Conservation (phyloP, 306 rosid species). For the Biancaea sappan region DNA sequence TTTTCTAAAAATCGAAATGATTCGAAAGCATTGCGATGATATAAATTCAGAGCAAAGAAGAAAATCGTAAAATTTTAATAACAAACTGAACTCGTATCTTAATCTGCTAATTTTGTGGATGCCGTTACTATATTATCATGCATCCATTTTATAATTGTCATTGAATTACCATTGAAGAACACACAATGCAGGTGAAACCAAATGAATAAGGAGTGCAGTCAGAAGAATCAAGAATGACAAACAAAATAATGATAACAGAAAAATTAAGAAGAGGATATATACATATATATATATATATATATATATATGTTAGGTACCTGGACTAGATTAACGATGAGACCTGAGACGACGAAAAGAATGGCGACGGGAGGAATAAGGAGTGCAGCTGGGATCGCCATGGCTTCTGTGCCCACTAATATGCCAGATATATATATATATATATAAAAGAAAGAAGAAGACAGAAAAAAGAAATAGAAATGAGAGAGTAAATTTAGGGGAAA, state of each 20-base stretch:
- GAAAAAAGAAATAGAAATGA: background rate
- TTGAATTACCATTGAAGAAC: background rate
- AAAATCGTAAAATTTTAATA: no score
- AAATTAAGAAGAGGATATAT: background rate
- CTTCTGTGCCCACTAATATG: conserved; percentile 16
- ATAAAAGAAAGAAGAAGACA: background rate
- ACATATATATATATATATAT: no score
- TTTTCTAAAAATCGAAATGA: no score
- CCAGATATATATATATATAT: no score
- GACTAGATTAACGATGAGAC: conserved; percentile 66
- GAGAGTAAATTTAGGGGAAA: background rate
- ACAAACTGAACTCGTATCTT: background rate
- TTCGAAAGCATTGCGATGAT: no score
- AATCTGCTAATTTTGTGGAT: background rate
- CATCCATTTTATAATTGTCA: background rate
- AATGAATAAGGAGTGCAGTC: background rate
- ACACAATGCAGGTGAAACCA: background rate
- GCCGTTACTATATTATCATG: background rate
- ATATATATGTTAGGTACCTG: conserved; percentile 47
- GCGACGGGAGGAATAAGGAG: conserved; percentile 70
- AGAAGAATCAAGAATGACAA: background rate
- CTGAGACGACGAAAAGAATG: conserved; percentile 72
- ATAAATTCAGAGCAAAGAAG: no score
- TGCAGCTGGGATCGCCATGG: conserved; percentile 78
- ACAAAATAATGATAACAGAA: background rate